These are phyloP conservation scores for Vigna nakashimae DNA, from an alignment of 306 rosid species.

Conservation along the genomic window DNA sequence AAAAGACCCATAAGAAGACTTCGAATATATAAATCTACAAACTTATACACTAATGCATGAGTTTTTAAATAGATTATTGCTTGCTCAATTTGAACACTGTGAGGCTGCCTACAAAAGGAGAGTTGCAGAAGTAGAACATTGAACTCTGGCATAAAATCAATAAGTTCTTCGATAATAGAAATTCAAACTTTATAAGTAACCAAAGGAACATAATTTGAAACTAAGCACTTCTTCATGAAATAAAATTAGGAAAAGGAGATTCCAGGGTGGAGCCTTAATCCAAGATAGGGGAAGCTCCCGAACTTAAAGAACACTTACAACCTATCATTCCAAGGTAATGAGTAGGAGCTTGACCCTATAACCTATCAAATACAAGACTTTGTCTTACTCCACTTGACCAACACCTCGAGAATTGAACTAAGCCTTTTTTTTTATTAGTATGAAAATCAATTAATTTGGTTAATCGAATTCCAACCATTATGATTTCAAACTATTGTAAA, in stretches of 20 bases:
- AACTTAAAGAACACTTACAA: neutral
- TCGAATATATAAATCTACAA: constrained; percentile 19
- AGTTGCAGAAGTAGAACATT: constrained; percentile 3
- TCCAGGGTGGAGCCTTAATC: neutral
- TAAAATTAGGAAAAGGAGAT: neutral
- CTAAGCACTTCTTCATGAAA: neutral
- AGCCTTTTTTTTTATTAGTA: neutral
- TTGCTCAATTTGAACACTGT: constrained; percentile 3
- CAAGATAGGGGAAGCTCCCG: neutral
- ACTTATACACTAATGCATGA: neutral
- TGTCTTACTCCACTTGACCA: neutral
- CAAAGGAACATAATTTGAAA: constrained; percentile 16
- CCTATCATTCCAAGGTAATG: neutral
- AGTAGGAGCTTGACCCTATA: neutral
- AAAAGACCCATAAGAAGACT: constrained; percentile 38
- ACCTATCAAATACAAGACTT: neutral
- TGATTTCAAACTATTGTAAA: neutral
- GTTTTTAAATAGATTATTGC: constrained; percentile 23
- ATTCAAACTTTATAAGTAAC: constrained; percentile 8
- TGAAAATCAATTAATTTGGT: constrained; percentile 11
- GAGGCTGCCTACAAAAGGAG: neutral
- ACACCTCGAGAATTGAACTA: neutral
- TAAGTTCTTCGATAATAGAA: neutral
- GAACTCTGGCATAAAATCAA: constrained; percentile 10
- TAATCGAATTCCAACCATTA: neutral